Evolutionary conservation across 2,329 filamentous ascomycete genomes (phyloP), one percentile per base, ranked within the genome.

Genomic region (Claviceps sp.): DNA sequence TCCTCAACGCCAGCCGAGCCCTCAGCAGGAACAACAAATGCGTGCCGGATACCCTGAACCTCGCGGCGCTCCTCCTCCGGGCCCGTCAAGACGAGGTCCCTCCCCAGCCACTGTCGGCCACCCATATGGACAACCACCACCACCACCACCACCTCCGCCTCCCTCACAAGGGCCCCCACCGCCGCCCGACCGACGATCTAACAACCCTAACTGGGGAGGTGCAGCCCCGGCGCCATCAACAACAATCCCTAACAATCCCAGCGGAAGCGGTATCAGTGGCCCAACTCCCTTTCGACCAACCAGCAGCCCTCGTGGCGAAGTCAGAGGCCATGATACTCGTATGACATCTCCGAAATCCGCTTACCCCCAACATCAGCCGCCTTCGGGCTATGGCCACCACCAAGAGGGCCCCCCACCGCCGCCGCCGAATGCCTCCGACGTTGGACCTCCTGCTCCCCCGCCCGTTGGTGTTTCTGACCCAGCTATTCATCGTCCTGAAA

Each of bases 271-370:
- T 38, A 66, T 71, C 4, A 74, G 75, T 48, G 69, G 72, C 18
- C 70, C 89, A 60, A 84, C 87, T 59, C 79, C 84, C 18, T 95
- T 91, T 70, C 81, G 84, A 36, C 63, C 65, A 53, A 79, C 83
- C 34, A 82, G 82, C 60, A 94, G 87, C 65, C 87, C 90, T 54
- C 81, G 87, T n/a, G 81, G 85, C 49, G 91, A 96, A 58, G 83
- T 89, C 47, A 81, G 89, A 36, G 77, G 93, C 56, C 79, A 91
- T 58, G 90, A 95, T 58, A 88, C 85, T 63, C 82, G 87, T 54
- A 86, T 90, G 69, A 81, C 87, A n/a, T 96, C 91, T n/a, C 90
- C 90, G 54, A 90, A 89, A 62, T 85, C 88, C 41, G 82, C 81
- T 7, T 95, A 93, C 62, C 83, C 85, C 5, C 87, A 90, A 61